These are phyloP conservation scores for Strobilomyces dryophilus DNA, from an alignment of 768 basidiomycete genomes.

Conservation along the genomic window DNA sequence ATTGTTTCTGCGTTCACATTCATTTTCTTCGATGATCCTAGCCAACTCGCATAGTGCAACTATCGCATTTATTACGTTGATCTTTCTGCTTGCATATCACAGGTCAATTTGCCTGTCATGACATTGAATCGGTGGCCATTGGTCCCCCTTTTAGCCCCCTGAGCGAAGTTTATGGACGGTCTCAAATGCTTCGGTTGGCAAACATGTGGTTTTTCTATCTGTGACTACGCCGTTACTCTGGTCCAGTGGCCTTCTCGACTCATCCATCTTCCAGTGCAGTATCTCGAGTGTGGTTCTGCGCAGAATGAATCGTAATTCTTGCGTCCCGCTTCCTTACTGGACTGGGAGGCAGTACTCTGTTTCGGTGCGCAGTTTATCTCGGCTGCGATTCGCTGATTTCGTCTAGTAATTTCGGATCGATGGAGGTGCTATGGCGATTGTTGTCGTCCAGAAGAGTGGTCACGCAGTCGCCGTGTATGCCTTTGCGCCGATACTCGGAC, in stretches of 20 bases:
- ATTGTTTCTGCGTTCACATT: conserved; percentile 67
- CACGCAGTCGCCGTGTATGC: conserved; percentile 51
- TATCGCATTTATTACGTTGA: conserved; percentile 55
- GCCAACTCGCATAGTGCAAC: conserved; percentile 44
- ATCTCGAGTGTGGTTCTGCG: conserved; percentile 60
- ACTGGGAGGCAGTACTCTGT: conserved; percentile 68
- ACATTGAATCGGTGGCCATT: conserved; percentile 7
- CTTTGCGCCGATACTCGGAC: conserved; percentile 61
- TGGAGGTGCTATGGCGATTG: conserved; percentile 60
- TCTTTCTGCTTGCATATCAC: conserved; percentile 61
- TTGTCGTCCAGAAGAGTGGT: conserved; percentile 64
- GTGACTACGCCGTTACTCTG: background rate
- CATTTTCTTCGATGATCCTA: conserved; percentile 66
- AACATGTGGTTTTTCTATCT: conserved; percentile 65
- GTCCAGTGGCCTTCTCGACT: background rate
- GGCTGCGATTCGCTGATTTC: background rate
- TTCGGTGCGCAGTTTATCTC: conserved; percentile 29
- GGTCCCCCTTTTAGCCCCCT: conserved; percentile 52
- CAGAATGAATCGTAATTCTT: conserved; percentile 54
- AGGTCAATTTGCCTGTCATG: conserved; percentile 16
- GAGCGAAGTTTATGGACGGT: conserved; percentile 68
- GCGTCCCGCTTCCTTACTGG: conserved; percentile 69
- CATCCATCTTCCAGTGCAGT: conserved; percentile 45
- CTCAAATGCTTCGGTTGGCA: conserved; percentile 53
- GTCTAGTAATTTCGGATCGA: conserved; percentile 41